Evolutionary conservation across 352 stramenopile species (phyloP).

Genomic region (Elongisporangium senticosum): DNA sequence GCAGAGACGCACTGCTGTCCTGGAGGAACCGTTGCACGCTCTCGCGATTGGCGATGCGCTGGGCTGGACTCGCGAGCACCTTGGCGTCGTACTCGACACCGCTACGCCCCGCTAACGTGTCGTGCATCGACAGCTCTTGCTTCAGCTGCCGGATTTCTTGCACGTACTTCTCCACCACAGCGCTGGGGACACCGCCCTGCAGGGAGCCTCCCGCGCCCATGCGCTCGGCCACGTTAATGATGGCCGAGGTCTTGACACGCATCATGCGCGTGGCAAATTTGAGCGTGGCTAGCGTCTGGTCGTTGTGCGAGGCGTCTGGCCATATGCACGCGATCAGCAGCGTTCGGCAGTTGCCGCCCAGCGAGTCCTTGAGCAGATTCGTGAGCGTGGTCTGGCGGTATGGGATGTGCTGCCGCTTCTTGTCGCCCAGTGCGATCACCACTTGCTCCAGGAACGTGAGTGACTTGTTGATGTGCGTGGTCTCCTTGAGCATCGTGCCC

Average conservation of each 20-base stretch:
- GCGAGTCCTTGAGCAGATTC: slow-evolving; percentile 85
- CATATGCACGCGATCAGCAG: slow-evolving; percentile 85
- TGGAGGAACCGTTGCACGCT: slow-evolving; percentile 28
- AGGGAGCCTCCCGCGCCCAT: slow-evolving; percentile 8
- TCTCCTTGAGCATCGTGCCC: slow-evolving; percentile 41
- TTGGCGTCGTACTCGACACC: slow-evolving; percentile 25
- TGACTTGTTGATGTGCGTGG: slow-evolving; percentile 66
- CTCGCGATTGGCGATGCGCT: slow-evolving; percentile 13
- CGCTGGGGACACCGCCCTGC: slow-evolving; percentile 12
- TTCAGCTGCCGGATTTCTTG: slow-evolving; percentile 50
- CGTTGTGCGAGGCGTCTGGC: slow-evolving; percentile 62
- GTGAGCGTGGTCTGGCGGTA: slow-evolving; percentile 94
- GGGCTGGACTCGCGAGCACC: slow-evolving; percentile 7
- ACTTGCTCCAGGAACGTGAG: slow-evolving; percentile 80
- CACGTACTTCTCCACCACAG: slow-evolving; percentile 22
- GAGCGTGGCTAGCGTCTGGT: slow-evolving; percentile 88
- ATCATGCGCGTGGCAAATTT: slow-evolving; percentile 90
- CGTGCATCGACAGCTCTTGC: slow-evolving; percentile 55
- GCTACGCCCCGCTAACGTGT: slow-evolving; percentile 44
- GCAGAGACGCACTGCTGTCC: slow-evolving; percentile 17
- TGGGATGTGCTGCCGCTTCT: slow-evolving; percentile 87
- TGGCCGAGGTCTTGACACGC: slow-evolving; percentile 71
- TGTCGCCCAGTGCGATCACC: slow-evolving; percentile 87
- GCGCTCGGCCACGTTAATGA: slow-evolving; percentile 48
- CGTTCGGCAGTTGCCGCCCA: slow-evolving; percentile 77